A percentile compares a stretch with the other conserved stretches of the same genome.
Conservation (phyloP, 306 rosid species). For the Quercus variabilis region DNA sequence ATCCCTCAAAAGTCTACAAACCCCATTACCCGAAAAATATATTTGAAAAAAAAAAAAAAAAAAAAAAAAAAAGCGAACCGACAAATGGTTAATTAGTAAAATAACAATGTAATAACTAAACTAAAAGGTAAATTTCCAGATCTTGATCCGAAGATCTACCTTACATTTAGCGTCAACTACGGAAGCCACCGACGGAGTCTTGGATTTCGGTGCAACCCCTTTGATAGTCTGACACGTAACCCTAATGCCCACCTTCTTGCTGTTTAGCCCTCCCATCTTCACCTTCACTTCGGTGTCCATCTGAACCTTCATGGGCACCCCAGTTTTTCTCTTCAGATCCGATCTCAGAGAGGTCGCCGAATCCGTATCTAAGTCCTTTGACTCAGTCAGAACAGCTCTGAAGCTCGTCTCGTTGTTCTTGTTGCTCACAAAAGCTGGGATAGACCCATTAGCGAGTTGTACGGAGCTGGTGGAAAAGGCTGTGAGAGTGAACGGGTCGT, state of each 20-base stretch:
- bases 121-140: conserved; percentile 85
- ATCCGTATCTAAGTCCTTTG: conserved; percentile 67
- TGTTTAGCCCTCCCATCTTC: conserved; percentile 64
- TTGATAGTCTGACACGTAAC: conserved; percentile 66
- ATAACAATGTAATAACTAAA: background rate
- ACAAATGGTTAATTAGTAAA: background rate
- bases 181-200: conserved; percentile 71
- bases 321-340: conserved; percentile 63
- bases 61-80: background rate
- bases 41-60: background rate
- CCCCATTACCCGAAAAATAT: background rate
- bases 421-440: conserved; percentile 53
- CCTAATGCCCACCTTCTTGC: conserved; percentile 79
- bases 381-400: conserved; percentile 38
- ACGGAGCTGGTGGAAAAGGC: conserved; percentile 36
- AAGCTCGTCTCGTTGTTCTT: conserved; percentile 70
- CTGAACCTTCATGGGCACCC: conserved; percentile 61
- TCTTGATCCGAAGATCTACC: conserved; percentile 96
- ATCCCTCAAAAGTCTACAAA: background rate
- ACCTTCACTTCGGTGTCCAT: conserved; percentile 84
- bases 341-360: conserved; percentile 64
- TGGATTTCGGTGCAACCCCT: conserved; percentile 66
- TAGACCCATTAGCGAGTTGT: conserved; percentile 63
- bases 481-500: conserved; percentile 53
- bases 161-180: conserved; percentile 69